Conservation (phyloP, 129 eudicot species). For the Erigeron canadensis region DNA sequence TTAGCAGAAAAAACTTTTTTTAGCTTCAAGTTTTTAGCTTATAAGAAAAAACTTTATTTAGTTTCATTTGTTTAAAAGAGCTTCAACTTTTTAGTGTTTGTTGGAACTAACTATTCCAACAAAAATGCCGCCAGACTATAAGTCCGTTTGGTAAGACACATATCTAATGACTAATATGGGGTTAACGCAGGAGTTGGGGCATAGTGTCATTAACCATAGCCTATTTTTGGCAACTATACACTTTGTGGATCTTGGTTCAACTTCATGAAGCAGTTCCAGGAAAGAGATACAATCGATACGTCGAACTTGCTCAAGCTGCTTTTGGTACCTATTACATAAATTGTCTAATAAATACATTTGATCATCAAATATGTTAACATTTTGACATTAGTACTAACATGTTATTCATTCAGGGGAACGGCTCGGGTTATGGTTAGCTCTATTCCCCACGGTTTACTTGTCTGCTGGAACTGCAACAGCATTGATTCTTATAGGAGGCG, state of each 20-base stretch:
- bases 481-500: conserved; percentile 71
- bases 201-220: conserved; percentile 49
- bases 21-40: too few species aligned
- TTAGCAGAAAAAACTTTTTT: too few species aligned
- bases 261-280: conserved; percentile 85
- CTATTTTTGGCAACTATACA: conserved; percentile 80
- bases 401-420: conserved; percentile 52
- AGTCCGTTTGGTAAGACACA: too few species aligned
- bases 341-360: not conserved
- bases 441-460: conserved; percentile 66
- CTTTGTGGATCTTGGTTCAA: conserved; percentile 77
- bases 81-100: too few species aligned
- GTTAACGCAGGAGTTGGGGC: conserved; percentile 64
- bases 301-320: conserved; percentile 75
- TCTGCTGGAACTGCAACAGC: conserved; percentile 77
- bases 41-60: too few species aligned
- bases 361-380: not conserved
- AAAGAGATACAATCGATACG: conserved; percentile 71
- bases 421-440: conserved; percentile 52
- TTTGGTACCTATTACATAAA: conserved; percentile 43
- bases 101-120: not conserved
- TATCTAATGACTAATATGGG: not conserved
- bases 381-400: conserved; percentile 5
- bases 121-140: not conserved
- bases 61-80: too few species aligned